phyloP scores from a whole-genome alignment of 2,329 filamentous ascomycete genomes.

The Colletotrichum cuscutae region DNA sequence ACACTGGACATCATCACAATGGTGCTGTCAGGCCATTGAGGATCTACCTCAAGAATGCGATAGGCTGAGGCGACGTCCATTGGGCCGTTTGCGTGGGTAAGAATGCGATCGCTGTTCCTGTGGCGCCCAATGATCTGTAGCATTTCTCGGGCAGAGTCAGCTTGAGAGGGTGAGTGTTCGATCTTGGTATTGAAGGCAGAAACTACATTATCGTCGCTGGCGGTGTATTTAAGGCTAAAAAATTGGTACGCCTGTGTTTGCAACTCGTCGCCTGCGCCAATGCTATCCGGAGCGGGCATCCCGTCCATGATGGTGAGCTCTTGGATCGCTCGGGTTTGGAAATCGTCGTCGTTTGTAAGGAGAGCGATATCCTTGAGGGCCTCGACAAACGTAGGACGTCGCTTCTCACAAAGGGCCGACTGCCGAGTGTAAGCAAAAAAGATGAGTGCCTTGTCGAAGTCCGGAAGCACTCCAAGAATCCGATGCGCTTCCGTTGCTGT shows the following conservation, averaged over 20 bases:
- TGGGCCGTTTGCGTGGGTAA: slow-evolving; percentile 15
- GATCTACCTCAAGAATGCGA: slow-evolving; percentile 22
- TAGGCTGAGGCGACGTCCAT: slow-evolving; percentile 27
- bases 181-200: slow-evolving; percentile 36
- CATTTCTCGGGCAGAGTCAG: slow-evolving; percentile 37
- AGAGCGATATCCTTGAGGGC: slow-evolving; percentile 27
- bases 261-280: slow-evolving; percentile 21
- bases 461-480: slow-evolving; percentile 32
- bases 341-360: slow-evolving; percentile 27
- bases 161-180: slow-evolving; percentile 36
- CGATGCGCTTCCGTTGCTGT: slow-evolving; percentile 13
- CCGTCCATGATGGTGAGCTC: slow-evolving; percentile 31
- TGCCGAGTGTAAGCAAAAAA: slow-evolving; percentile 32
- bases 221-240: slow-evolving; percentile 27
- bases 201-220: slow-evolving; percentile 37
- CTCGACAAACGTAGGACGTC: slow-evolving; percentile 19
- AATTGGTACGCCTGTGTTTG: slow-evolving; percentile 32
- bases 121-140: slow-evolving; percentile 37
- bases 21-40: slow-evolving; percentile 16
- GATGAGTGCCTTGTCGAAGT: slow-evolving; percentile 29
- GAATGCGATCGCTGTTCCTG: slow-evolving; percentile 23
- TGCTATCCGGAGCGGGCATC: neutral
- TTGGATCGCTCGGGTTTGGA: slow-evolving; percentile 26
- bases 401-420: slow-evolving; percentile 22
- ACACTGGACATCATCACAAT: slow-evolving; percentile 27